Evolutionary conservation across 2,329 filamentous ascomycete genomes (phyloP), one percentile per base, ranked within the genome.

Genomic region (Fusarium odoratissimum): DNA sequence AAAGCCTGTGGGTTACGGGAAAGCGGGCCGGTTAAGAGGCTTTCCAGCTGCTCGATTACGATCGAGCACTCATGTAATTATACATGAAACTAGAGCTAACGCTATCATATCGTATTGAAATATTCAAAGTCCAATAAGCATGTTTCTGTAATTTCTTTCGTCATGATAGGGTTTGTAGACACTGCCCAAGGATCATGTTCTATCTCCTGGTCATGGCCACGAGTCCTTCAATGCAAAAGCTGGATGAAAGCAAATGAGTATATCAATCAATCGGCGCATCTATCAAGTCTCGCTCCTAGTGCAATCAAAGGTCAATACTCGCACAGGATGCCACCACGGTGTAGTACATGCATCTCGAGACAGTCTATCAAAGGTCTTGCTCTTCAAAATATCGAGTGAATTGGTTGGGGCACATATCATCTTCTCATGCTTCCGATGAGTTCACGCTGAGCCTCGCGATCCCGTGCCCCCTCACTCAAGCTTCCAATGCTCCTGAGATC

Each of bases 401-500:
- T 28, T 35, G 51, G 45, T 31, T 41, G 40, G 31, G 54, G 42
- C 30, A 14, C 52, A 56, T 35, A 68, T 83, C 78, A 86, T 78
- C 82, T 82, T 77, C 79, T 82, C 85, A 89, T 90, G 79, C 87
- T 89, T 31, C 87, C 87, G 69, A 98, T 97, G 84, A 98, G 91
- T 84, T 98, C 95, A 78, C 91, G 88, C 83, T 98, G 96, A 64
- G 93, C 91, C 76, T 94, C 93, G 70, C 93, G 89, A 75, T 98
- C 95, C 79, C 89, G 90, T 79, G 93, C 94, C 42, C 92, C 91
- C 83, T 97, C 94, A 73, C 93, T 97, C 81, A 98, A 84, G 71
- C 92, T 91, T 57, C 91, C 91, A 73, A 97, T 89, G 83, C 95
- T 98, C 81, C 96, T 89, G 83, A 99, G 84, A 82, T 99, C 95